Evolutionary conservation across 75 land plant species (phyloP).

Genomic region (Sequoia sempervirens): DNA sequence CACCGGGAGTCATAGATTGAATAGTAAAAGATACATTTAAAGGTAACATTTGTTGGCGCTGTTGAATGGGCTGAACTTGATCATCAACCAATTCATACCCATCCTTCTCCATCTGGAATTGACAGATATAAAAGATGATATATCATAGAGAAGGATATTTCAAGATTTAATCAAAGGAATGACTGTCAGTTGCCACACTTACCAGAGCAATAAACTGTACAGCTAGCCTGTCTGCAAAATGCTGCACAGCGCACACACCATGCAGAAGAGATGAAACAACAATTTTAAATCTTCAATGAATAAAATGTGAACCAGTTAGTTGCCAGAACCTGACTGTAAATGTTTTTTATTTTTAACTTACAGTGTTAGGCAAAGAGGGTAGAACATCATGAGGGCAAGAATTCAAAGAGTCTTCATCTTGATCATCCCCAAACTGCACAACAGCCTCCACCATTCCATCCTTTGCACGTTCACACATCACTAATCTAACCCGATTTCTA

Average conservation of each 20-base stretch:
- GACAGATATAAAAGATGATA: background rate
- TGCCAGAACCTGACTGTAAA: slow-evolving; percentile 13
- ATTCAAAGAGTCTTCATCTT: slow-evolving; percentile 38
- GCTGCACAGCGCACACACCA: slow-evolving; percentile 40
- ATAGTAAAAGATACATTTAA: slow-evolving; percentile 35
- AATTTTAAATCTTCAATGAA: background rate
- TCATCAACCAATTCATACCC: slow-evolving; percentile 64
- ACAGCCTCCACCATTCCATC: slow-evolving; percentile 78
- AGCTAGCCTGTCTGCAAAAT: slow-evolving; percentile 83
- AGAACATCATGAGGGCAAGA: slow-evolving; percentile 48
- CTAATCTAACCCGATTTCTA: slow-evolving; percentile 38
- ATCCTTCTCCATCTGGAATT: slow-evolving; percentile 58
- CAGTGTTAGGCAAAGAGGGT: slow-evolving; percentile 70
- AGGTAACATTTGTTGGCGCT: slow-evolving; percentile 11
- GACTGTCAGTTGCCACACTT: slow-evolving; percentile 16
- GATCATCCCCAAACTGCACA: slow-evolving; percentile 68
- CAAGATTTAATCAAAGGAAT: background rate
- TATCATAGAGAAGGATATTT: background rate
- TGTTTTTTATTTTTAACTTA: slow-evolving; percentile 24
- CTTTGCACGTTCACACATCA: slow-evolving; percentile 59
- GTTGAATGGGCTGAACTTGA: slow-evolving; percentile 41
- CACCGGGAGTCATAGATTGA: slow-evolving; percentile 42
- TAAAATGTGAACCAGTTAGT: background rate
- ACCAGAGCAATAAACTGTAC: slow-evolving; percentile 73
- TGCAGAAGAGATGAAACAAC: slow-evolving; percentile 2